Conservation (phyloP, 31 red algal species). For the Asparagopsis taxiformis region DNA sequence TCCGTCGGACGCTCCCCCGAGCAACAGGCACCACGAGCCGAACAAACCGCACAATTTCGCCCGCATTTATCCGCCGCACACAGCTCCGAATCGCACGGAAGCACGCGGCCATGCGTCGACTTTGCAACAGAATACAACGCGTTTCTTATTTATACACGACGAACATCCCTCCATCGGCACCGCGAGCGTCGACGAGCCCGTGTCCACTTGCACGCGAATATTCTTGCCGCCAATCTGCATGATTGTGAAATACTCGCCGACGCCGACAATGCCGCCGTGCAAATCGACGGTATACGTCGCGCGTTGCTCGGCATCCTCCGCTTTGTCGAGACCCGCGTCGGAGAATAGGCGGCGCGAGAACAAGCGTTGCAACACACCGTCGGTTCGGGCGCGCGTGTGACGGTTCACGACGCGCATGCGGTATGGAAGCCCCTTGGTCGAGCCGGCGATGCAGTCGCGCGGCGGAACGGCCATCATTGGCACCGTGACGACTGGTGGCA, state of each 20-base stretch:
- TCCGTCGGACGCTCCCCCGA: slow-evolving; percentile 43
- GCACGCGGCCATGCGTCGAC: not conserved
- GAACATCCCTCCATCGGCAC: slow-evolving; percentile 70
- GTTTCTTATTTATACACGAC: slow-evolving; percentile 52
- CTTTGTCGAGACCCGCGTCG: not conserved
- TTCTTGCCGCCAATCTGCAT: slow-evolving; percentile 74
- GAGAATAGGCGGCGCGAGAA: slow-evolving; percentile 13
- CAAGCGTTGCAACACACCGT: not conserved
- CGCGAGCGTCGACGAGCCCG: slow-evolving; percentile 71
- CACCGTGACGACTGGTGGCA: slow-evolving; percentile 46
- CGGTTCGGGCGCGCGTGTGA: not conserved
- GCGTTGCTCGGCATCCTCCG: not conserved
- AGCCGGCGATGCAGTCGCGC: slow-evolving; percentile 38
- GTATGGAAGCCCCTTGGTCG: slow-evolving; percentile 69
- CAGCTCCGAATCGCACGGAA: slow-evolving; percentile 4
- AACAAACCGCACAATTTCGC: slow-evolving; percentile 24
- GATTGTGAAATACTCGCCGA: slow-evolving; percentile 78
- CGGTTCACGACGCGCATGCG: slow-evolving; percentile 47
- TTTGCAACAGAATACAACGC: slow-evolving; percentile 40
- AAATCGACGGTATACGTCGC: slow-evolving; percentile 54
- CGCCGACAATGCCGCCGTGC: slow-evolving; percentile 74
- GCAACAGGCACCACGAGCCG: slow-evolving; percentile 64
- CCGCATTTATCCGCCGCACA: slow-evolving; percentile 30
- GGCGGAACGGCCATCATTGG: slow-evolving; percentile 67
- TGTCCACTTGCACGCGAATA: slow-evolving; percentile 86